Evolutionary conservation across 805 yeast species (phyloP).

Genomic region (Priceomyces castillae): DNA sequence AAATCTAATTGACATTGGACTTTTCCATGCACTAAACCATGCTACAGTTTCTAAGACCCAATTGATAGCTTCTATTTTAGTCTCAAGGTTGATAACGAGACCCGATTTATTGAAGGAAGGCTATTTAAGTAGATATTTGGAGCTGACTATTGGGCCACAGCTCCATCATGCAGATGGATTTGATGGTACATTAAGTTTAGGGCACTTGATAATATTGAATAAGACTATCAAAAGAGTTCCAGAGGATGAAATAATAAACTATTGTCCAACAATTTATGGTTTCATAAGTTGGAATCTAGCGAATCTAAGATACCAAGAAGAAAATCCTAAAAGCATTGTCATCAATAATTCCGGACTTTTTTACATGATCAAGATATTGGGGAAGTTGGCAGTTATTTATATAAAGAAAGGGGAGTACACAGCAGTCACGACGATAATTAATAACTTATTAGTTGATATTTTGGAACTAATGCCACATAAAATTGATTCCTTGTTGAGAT

Average conservation of each 20-base stretch:
- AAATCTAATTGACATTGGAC: slow-evolving; percentile 34
- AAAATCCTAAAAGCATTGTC: background rate
- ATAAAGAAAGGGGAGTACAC: slow-evolving; percentile 28
- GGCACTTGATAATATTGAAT: slow-evolving; percentile 42
- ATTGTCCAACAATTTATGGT: slow-evolving; percentile 13
- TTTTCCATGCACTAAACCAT: slow-evolving; percentile 25
- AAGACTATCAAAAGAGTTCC: slow-evolving; percentile 30
- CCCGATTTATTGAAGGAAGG: slow-evolving; percentile 34
- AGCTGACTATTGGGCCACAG: slow-evolving; percentile 3
- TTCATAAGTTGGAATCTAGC: slow-evolving; percentile 17
- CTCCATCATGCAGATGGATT: background rate
- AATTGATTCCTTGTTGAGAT: slow-evolving; percentile 56
- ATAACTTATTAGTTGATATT: slow-evolving; percentile 42
- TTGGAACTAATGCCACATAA: slow-evolving; percentile 29
- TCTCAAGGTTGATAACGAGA: slow-evolving; percentile 55
- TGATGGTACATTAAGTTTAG: slow-evolving; percentile 20
- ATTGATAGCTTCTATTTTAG: slow-evolving; percentile 48
- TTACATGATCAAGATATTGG: slow-evolving; percentile 31
- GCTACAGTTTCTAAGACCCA: slow-evolving; percentile 55
- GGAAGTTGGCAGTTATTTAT: slow-evolving; percentile 34
- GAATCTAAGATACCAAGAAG: slow-evolving; percentile 11
- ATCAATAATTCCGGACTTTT: slow-evolving; percentile 16
- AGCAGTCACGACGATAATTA: slow-evolving; percentile 47
- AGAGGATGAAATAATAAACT: slow-evolving; percentile 5
- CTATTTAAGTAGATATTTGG: slow-evolving; percentile 16